phyloP scores from a whole-genome alignment of 169 alveolate species.

The Plasmodium falciparum region DNA sequence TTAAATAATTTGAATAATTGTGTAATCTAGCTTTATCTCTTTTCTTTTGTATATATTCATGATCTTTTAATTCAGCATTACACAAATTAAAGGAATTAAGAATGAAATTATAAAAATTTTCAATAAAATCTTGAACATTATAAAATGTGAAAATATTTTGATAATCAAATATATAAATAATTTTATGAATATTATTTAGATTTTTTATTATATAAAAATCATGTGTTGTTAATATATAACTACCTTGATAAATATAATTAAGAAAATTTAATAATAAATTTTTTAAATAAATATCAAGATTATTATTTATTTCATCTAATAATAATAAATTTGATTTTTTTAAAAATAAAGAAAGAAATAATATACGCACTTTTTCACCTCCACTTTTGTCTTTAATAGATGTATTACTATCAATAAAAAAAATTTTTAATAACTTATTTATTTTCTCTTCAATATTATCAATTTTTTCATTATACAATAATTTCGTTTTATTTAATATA shows the following conservation, averaged over 20 bases:
- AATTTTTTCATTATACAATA: conserved; percentile 20
- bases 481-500: conserved; percentile 57
- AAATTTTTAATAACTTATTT: conserved; percentile 77
- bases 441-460: conserved; percentile 73
- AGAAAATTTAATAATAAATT: conserved; percentile 68
- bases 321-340: conserved; percentile 81
- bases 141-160: conserved; percentile 76
- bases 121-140: conserved; percentile 78
- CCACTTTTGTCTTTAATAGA: conserved; percentile 78
- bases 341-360: conserved; percentile 80
- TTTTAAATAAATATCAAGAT: conserved; percentile 83
- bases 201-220: conserved; percentile 81
- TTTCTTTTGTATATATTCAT: neutral
- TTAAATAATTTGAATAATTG: no score
- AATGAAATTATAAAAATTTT: conserved; percentile 74
- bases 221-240: conserved; percentile 83
- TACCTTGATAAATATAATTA: conserved; percentile 82
- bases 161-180: conserved; percentile 75
- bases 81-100: conserved; percentile 34
- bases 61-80: conserved; percentile 2
- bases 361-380: conserved; percentile 84
- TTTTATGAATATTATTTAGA: conserved; percentile 74
- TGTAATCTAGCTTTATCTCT: no score
- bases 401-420: conserved; percentile 78
- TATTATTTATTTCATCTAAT: conserved; percentile 85